Evolutionary conservation across 495 filamentous ascomycete genomes (phyloP).

Genomic region (Neurospora hispaniola): DNA sequence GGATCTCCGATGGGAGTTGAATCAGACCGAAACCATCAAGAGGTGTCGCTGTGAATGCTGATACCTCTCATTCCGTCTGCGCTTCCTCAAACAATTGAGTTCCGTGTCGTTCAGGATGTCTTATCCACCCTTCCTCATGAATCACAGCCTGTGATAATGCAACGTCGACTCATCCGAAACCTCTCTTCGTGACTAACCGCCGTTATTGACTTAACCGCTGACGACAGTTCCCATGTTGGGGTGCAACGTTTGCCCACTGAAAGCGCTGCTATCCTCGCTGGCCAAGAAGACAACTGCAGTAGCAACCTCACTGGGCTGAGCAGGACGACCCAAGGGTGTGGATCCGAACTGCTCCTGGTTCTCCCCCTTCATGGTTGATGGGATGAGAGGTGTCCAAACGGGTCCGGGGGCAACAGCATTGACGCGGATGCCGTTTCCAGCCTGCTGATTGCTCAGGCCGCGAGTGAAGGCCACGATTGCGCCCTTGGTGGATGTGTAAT

Average conservation of each 20-base stretch:
- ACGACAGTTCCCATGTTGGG: slow-evolving; percentile 58
- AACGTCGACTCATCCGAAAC: background rate
- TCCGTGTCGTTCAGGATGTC: background rate
- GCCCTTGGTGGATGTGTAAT: slow-evolving; percentile 79
- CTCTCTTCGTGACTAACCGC: background rate
- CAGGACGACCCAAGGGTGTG: slow-evolving; percentile 68
- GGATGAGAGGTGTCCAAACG: slow-evolving; percentile 77
- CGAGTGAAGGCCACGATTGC: slow-evolving; percentile 76
- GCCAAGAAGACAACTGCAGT: slow-evolving; percentile 83
- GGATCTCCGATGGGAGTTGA: background rate
- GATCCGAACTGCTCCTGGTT: slow-evolving; percentile 60
- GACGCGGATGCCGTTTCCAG: slow-evolving; percentile 64
- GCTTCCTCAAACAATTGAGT: background rate
- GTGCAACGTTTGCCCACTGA: slow-evolving; percentile 52
- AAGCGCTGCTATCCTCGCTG: slow-evolving; percentile 59
- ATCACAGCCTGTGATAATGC: background rate
- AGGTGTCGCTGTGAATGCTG: background rate
- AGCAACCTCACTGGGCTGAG: slow-evolving; percentile 69
- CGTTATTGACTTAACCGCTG: slow-evolving; percentile 35
- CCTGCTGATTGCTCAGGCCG: slow-evolving; percentile 64
- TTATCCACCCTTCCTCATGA: background rate
- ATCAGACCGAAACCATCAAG: background rate
- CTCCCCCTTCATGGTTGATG: slow-evolving; percentile 60
- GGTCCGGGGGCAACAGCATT: slow-evolving; percentile 76
- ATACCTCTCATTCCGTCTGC: background rate